Evolutionary conservation across 306 rosid species (phyloP).

Genomic region (Lathyrus sativus): DNA sequence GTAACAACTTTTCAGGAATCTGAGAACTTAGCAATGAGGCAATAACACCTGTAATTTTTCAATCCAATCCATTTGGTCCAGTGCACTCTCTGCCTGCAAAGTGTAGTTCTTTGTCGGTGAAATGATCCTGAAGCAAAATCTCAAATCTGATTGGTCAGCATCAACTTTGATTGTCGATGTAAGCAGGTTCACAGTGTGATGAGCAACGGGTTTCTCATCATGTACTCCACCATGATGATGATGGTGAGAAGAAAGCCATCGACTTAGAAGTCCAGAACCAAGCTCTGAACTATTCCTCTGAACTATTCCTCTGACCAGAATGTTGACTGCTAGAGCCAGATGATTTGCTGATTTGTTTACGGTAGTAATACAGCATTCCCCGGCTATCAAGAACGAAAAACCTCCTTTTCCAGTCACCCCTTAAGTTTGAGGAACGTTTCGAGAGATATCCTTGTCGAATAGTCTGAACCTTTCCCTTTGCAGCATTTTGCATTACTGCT

Average conservation of each 20-base stretch:
- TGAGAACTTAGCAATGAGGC: constrained; percentile 98
- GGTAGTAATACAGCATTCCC: constrained; percentile 95
- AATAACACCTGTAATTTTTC: constrained; percentile 99
- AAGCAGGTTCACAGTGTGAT: no score
- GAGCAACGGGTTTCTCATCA: no score
- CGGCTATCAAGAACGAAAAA: no score
- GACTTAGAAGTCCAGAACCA: constrained; percentile 94
- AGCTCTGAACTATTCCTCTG: no score
- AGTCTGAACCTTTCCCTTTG: no score
- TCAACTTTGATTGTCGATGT: constrained; percentile 98
- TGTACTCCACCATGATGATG: no score
- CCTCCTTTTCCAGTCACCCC: no score
- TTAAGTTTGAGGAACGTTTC: no score
- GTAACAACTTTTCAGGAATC: constrained; percentile 90
- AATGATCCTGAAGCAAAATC: constrained; percentile 98
- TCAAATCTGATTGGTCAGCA: constrained; percentile 96
- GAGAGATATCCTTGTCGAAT: no score
- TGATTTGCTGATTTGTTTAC: constrained; percentile 90
- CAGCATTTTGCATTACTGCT: no score
- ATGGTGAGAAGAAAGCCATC: no score
- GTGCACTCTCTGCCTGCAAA: constrained; percentile 99
- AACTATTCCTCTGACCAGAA: constrained; percentile 95
- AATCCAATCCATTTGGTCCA: constrained; percentile 99
- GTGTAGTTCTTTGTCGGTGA: constrained; percentile 98
- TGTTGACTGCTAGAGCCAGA: constrained; percentile 82